Percentiles rank a stretch among this genome's conserved stretches.
Evolutionary conservation across 345 rosid species (phyloP).

Genomic region (Carallia brachiata): DNA sequence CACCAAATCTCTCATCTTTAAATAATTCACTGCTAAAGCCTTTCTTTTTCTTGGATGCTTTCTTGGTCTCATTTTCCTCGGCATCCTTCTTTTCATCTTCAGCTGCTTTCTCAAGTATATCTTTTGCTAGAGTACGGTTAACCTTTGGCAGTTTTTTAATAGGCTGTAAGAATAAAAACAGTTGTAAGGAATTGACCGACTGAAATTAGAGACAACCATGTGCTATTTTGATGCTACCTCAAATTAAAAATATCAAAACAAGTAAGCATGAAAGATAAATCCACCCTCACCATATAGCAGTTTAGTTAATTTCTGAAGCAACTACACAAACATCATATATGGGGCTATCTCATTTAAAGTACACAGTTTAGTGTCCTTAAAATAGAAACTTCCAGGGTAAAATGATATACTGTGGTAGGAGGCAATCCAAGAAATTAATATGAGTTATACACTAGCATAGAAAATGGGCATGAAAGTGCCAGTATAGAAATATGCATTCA

Average conservation of each 20-base stretch:
- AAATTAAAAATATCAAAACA: not conserved
- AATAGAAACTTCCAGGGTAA: too few species aligned
- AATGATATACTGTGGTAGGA: too few species aligned
- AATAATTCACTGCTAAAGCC: conserved; percentile 45
- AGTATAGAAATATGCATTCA: too few species aligned
- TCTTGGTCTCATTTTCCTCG: conserved; percentile 54
- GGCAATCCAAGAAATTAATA: too few species aligned
- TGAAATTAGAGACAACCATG: not conserved
- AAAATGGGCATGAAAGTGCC: too few species aligned
- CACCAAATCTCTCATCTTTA: conserved; percentile 55
- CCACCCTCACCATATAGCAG: too few species aligned
- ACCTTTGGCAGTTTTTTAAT: conserved; percentile 69
- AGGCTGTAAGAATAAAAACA: conserved; percentile 44
- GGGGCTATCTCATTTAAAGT: too few species aligned
- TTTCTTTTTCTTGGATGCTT: conserved; percentile 73
- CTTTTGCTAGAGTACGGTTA: conserved; percentile 63
- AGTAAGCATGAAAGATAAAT: not conserved
- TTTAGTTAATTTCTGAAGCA: too few species aligned
- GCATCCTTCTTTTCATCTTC: conserved; percentile 46
- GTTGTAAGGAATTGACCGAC: not conserved
- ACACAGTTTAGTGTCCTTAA: too few species aligned
- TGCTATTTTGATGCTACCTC: not conserved
- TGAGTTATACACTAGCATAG: too few species aligned
- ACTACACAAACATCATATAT: too few species aligned
- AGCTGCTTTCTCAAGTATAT: conserved; percentile 47